Conservation (phyloP, 331 rosid species). For the Malus hybrid region DNA sequence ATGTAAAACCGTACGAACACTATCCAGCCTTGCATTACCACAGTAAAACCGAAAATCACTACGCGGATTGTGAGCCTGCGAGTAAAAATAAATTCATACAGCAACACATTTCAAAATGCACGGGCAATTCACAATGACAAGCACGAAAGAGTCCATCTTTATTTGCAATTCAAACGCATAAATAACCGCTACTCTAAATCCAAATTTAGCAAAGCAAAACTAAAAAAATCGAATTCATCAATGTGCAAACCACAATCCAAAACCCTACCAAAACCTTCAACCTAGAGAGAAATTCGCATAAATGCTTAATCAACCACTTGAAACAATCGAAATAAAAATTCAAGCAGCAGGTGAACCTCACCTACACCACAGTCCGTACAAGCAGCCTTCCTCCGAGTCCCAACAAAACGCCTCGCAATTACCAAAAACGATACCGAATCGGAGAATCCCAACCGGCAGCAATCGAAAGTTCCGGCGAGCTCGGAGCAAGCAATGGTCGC, state of each 20-base stretch:
- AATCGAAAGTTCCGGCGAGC: not conserved
- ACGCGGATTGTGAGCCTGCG: not conserved
- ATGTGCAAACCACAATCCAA: no score
- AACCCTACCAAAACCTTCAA: not conserved
- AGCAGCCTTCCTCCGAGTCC: no score
- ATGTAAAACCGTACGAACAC: not conserved
- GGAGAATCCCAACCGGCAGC: not conserved
- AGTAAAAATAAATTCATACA: not conserved
- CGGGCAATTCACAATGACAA: not conserved
- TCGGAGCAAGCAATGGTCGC: not conserved
- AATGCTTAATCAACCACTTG: not conserved
- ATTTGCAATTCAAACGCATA: not conserved
- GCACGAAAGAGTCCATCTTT: not conserved
- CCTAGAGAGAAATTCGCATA: not conserved
- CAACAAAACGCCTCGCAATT: not conserved
- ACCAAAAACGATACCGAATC: not conserved
- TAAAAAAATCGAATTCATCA: no score
- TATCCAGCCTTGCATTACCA: not conserved
- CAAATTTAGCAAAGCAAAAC: no score
- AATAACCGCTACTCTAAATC: not conserved
- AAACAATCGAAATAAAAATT: not conserved
- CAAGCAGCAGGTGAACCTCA: not conserved
- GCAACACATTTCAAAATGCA: not conserved
- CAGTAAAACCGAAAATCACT: not conserved
- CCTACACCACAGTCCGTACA: not conserved